phyloP scores from a whole-genome alignment of 2,329 filamentous ascomycete species.

The Sporothrix mexicana region DNA sequence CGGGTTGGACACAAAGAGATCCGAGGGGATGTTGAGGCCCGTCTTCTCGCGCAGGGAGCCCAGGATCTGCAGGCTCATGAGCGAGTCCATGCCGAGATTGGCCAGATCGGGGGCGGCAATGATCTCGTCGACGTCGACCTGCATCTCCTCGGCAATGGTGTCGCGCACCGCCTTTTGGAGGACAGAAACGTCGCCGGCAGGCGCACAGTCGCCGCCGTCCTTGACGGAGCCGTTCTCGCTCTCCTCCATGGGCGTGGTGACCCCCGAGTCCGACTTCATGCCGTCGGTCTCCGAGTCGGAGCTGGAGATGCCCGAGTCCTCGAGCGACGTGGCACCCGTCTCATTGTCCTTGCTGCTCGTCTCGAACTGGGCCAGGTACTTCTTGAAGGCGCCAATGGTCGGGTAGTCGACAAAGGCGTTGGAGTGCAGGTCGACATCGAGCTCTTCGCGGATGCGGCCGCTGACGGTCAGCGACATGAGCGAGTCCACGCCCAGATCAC shows the following conservation, averaged over 20 bases:
- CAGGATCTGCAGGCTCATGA: slow-evolving; percentile 63
- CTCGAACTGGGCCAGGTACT: slow-evolving; percentile 51
- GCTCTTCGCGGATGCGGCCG: slow-evolving; percentile 62
- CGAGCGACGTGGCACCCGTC: slow-evolving; percentile 32
- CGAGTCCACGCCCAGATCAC: slow-evolving; percentile 65
- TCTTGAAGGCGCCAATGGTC: slow-evolving; percentile 61
- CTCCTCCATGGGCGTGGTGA: slow-evolving; percentile 61
- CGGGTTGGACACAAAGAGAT: slow-evolving; percentile 66
- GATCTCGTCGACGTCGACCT: slow-evolving; percentile 69
- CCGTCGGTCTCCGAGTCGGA: slow-evolving; percentile 55
- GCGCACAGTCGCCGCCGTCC: slow-evolving; percentile 44
- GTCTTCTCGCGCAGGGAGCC: slow-evolving; percentile 61
- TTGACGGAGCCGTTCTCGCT: slow-evolving; percentile 58
- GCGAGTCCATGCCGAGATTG: slow-evolving; percentile 64
- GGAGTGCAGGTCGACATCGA: slow-evolving; percentile 60
- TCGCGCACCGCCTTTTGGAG: slow-evolving; percentile 63
- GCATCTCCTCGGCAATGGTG: slow-evolving; percentile 74
- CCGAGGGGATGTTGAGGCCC: slow-evolving; percentile 59
- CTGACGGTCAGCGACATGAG: slow-evolving; percentile 65
- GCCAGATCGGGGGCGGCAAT: slow-evolving; percentile 59
- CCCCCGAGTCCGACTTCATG: slow-evolving; percentile 54
- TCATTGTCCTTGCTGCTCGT: slow-evolving; percentile 40
- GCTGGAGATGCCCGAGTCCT: slow-evolving; percentile 47
- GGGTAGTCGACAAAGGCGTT: slow-evolving; percentile 60
- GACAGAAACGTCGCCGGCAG: slow-evolving; percentile 48